Conservation (phyloP, 129 eudicot species). For the Oenanthe sinensis region DNA sequence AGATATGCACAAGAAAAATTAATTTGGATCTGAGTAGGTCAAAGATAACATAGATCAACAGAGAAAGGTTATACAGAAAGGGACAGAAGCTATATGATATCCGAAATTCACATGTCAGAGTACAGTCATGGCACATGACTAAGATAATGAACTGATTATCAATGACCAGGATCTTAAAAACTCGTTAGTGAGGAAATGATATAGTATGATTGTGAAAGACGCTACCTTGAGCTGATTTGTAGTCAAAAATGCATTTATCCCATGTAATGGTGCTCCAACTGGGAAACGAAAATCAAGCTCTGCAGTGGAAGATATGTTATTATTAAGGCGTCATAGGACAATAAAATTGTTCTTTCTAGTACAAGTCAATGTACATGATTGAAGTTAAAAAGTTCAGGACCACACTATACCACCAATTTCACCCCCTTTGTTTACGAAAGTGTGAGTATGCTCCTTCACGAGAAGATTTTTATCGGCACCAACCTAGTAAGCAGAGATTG, state of each 20-base stretch:
- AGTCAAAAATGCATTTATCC: slow-evolving; percentile 74
- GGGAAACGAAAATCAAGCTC: slow-evolving; percentile 96
- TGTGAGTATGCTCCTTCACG: slow-evolving; percentile 98
- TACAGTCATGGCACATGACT: not conserved
- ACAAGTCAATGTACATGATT: not conserved
- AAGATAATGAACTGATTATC: not conserved
- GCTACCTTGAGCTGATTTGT: slow-evolving; percentile 95
- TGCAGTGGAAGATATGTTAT: slow-evolving; percentile 25
- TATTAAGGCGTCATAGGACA: not conserved
- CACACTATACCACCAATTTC: slow-evolving; percentile 72
- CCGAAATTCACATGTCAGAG: not conserved
- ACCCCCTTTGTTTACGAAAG: slow-evolving; percentile 92
- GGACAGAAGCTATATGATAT: not conserved
- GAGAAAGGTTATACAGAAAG: not conserved
- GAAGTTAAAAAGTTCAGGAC: slow-evolving; percentile 7
- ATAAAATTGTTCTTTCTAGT: not conserved
- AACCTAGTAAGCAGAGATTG: slow-evolving; percentile 35
- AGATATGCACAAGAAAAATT: not conserved
- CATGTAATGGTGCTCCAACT: slow-evolving; percentile 96
- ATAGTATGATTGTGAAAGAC: not conserved
- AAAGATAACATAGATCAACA: not conserved
- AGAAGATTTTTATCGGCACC: slow-evolving; percentile 96
- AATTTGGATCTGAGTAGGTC: not conserved
- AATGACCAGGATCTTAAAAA: not conserved
- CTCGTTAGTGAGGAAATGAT: not conserved